Conservation (phyloP, 176 grass and related monocot species). For the Ananas comosus region DNA sequence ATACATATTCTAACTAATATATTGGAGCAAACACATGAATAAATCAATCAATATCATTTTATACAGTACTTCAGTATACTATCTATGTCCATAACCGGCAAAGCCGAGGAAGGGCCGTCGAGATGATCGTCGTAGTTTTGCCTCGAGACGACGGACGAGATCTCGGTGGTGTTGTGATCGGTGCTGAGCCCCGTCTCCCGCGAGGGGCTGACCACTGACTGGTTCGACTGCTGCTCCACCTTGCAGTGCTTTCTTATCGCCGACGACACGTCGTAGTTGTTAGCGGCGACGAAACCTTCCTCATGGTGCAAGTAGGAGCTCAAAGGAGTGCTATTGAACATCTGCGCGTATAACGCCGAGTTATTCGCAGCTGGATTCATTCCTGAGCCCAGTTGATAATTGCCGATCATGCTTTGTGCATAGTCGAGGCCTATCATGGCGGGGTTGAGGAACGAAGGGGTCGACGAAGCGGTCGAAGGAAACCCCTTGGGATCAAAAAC, state of each 20-base stretch:
- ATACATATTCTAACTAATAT: not conserved
- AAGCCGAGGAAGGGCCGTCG: constrained; percentile 20
- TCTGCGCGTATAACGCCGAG: not conserved
- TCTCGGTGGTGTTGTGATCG: constrained; percentile 46
- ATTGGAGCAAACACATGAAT: not conserved
- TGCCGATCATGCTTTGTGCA: not conserved
- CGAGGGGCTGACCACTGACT: constrained; percentile 46
- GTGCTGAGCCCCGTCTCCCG: constrained; percentile 64
- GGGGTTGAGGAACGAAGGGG: not conserved
- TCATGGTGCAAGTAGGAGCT: constrained; percentile 31
- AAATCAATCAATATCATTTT: not conserved
- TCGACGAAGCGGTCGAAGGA: not conserved
- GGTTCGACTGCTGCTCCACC: constrained; percentile 51
- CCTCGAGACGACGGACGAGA: constrained; percentile 51
- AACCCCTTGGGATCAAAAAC: constrained; percentile 9
- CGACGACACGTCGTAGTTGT: constrained; percentile 14
- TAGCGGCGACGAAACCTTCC: not conserved
- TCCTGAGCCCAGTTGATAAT: not conserved
- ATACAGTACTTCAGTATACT: not conserved
- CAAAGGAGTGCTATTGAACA: not conserved
- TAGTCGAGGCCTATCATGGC: constrained; percentile 3
- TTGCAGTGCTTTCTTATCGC: constrained; percentile 72
- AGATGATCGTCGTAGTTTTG: constrained; percentile 19
- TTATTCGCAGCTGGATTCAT: not conserved
- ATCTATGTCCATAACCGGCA: constrained; percentile 22